Base-by-base conservation (phyloP, 257 asterid genomes). In the Mitragyna speciosa region DNA sequence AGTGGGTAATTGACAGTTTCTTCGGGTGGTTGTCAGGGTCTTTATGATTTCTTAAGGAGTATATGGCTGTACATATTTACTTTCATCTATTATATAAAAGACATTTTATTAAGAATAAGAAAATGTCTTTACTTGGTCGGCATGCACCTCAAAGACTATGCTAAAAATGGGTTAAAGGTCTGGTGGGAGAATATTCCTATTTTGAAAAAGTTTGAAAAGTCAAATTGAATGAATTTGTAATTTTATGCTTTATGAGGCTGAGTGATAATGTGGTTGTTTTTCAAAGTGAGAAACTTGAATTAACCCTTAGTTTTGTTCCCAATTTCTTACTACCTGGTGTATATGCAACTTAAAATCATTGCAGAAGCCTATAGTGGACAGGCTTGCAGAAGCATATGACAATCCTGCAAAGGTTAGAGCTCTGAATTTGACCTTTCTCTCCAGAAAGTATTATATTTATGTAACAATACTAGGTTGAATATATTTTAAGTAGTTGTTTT, bases 361-460 rank as follows among this genome's bases (percentile, higher is more conserved):
- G 89, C 96, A 94, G 97, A 95, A 93, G 82, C 97, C 98, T 71
- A 90, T 95, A 69, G 90, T 87, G 67, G 93, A 95, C 92, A 89
- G 92, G 88, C 90, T 95, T 71, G 97, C 96, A 76, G 98, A 95
- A 85, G 96, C 96, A 77, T 92, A 92, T 82, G 97, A 92, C 78
- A 89, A 84, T 79, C 91, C 94, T 70, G 83, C 89, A 59, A 93
- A 93, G 97, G 98, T 92, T 76, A 51, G 86, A 70, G 66, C 73
- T 11, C 7, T n/a, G 49, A 31, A 41, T n/a, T 15, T 49, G n/a
- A 16, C 65, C 11, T 52, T 39, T 17, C 39, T 22, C 69, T 47
- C 67, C 54, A 64, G 67, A 63, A 11, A 73, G 70, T 8, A 43
- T 56, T 20, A 43, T 16, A 22, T 36, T 56, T 69, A n/a, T 45